phyloP scores from a whole-genome alignment of 2,329 filamentous ascomycete species.

The Seiridium cupressi region DNA sequence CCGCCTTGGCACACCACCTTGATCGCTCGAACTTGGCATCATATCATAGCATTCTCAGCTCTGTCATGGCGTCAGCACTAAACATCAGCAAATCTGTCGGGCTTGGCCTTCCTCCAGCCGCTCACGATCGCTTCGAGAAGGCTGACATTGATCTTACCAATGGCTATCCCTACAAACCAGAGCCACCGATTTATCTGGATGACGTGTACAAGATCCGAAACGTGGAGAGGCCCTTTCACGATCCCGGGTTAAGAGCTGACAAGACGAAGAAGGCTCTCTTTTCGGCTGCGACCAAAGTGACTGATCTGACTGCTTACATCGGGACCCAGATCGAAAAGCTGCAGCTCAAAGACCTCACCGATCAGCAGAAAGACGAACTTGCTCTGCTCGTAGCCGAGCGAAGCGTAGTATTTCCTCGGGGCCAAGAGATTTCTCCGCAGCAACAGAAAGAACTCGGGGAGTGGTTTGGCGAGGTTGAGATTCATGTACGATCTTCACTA shows the following conservation, averaged over 20 bases:
- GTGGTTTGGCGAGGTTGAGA: no score
- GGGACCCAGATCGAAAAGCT: slow-evolving; percentile 64
- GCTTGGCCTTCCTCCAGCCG: no score
- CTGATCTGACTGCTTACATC: slow-evolving; percentile 58
- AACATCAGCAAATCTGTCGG: no score
- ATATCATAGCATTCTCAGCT: no score
- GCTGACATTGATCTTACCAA: slow-evolving; percentile 67
- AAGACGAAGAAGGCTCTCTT: slow-evolving; percentile 61
- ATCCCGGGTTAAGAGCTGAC: slow-evolving; percentile 63
- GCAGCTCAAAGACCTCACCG: slow-evolving; percentile 59
- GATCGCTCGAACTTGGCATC: no score
- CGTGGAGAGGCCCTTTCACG: slow-evolving; percentile 53
- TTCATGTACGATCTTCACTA: no score
- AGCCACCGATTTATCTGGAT: slow-evolving; percentile 65
- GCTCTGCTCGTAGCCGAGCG: slow-evolving; percentile 61
- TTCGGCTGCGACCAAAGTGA: slow-evolving; percentile 60
- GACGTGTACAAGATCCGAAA: slow-evolving; percentile 66
- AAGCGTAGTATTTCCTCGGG: slow-evolving; percentile 64
- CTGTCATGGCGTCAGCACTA: no score
- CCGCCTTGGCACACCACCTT: no score
- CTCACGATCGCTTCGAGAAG: slow-evolving; percentile 60
- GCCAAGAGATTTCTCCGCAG: slow-evolving; percentile 60
- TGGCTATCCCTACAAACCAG: slow-evolving; percentile 70
- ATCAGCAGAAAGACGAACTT: slow-evolving; percentile 60
- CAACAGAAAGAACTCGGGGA: no score